Percentiles rank a stretch among this genome's conserved stretches.
phyloP scores from a whole-genome alignment of 148 eudicot genomes.

The Persicaria tinctoria region DNA sequence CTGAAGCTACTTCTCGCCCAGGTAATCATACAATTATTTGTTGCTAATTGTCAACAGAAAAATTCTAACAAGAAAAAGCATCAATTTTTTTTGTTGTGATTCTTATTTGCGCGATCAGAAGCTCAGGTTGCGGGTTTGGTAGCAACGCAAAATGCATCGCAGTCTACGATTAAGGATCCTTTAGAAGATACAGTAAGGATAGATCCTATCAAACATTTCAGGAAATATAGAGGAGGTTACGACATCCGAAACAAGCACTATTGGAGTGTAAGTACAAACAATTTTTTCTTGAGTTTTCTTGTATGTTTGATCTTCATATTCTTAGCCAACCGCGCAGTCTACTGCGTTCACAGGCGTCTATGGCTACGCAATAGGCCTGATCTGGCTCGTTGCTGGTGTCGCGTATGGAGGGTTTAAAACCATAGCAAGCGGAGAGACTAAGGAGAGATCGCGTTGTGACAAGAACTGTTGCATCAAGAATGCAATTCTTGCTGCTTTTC shows the following conservation, averaged over 20 bases:
- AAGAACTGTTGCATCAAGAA: conserved; percentile 37
- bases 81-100: background rate
- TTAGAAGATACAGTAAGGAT: conserved; percentile 42
- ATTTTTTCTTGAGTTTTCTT: background rate
- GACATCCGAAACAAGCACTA: conserved; percentile 59
- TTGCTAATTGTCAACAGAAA: too few relatives aligned
- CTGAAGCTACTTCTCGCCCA: background rate
- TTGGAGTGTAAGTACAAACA: conserved; percentile 61
- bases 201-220: conserved; percentile 53
- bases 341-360: conserved; percentile 49
- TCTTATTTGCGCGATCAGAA: background rate
- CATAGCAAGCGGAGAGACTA: conserved; percentile 15
- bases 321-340: conserved; percentile 40
- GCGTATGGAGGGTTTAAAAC: conserved; percentile 30
- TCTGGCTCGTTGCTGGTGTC: conserved; percentile 52
- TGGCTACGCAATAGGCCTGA: conserved; percentile 45
- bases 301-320: background rate
- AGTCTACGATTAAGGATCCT: background rate
- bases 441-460: conserved; percentile 25
- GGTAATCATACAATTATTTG: background rate
- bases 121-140: conserved; percentile 24
- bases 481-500: conserved; percentile 25
- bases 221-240: conserved; percentile 63
- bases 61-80: background rate
- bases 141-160: conserved; percentile 17